Base-by-base conservation (phyloP, 768 basidiomycete genomes). In the Tricholoma furcatifolium region DNA sequence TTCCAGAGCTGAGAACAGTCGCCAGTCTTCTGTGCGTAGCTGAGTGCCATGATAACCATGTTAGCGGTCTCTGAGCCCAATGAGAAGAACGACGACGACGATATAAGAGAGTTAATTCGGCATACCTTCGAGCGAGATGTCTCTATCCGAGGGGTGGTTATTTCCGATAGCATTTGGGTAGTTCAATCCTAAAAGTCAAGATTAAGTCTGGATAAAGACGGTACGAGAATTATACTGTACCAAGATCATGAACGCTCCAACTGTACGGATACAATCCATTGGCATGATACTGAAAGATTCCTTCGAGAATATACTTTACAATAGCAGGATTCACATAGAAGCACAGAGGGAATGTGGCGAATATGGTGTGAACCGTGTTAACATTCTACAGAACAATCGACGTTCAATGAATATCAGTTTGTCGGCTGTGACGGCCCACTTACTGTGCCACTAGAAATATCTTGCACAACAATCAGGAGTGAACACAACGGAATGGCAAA, bases 31-130 rank as follows among this genome's bases (percentile, higher is more conserved):
- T 81, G 82, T 1, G 78, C 78, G 56, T 86, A 83, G 58, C 79
- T 80, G 51, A 85, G 68, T 2, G 81, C 74, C 84, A 87, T 85
- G 66, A 87, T 85, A 6, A 88, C 68, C 82, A 86, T 85, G 60
- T 88, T 87, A 15, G 82, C 86, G 51, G 80, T 83, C 67, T 87
- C 87, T 84, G 41, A 24, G 39, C 9, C 38, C 47, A 14, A 49
- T 30, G 30, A 32, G n/a, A 11, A 2, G 4, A 43, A 12, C 12
- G 8, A 4, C 30, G 3, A 1, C 9, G 11, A 9, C 27, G 21
- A 35, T 18, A 35, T 2, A 20, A 27, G n/a, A 18, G 23, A 9
- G 36, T 38, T 18, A 4, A 3, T 18, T 15, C 36, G 4, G 23
- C 49, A 24, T 24, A 73, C 76, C 74, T 71, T 80, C 78, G 4